phyloP scores from a whole-genome alignment of 352 stramenopile species.

The Phytophthora uliginosa region DNA sequence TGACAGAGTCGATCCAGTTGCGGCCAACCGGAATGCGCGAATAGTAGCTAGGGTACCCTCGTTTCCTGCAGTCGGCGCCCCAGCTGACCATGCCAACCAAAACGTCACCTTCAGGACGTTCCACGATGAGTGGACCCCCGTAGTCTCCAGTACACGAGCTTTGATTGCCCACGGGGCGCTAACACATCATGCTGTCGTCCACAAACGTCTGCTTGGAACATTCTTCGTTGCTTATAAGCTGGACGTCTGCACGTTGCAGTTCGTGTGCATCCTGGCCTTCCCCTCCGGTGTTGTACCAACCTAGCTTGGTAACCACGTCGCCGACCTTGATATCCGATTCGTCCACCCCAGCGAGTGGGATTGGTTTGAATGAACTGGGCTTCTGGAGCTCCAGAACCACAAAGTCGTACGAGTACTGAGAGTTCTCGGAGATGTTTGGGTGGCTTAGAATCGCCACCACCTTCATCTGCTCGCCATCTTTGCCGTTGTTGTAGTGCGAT shows the following conservation, averaged over 20 bases:
- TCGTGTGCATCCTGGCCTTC: slow-evolving; percentile 19
- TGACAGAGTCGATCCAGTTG: slow-evolving; percentile 48
- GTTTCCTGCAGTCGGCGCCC: slow-evolving; percentile 50
- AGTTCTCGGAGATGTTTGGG: slow-evolving; percentile 10
- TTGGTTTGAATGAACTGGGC: slow-evolving; percentile 37
- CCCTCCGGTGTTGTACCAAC: slow-evolving; percentile 40
- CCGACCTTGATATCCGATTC: slow-evolving; percentile 37
- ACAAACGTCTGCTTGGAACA: slow-evolving; percentile 40
- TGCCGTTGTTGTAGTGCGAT: slow-evolving; percentile 27
- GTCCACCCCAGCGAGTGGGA: slow-evolving; percentile 30
- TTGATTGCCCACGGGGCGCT: slow-evolving; percentile 24
- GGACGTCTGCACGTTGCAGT: slow-evolving; percentile 44
- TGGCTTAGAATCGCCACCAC: slow-evolving; percentile 21
- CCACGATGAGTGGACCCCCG: slow-evolving; percentile 50
- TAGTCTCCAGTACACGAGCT: slow-evolving; percentile 66
- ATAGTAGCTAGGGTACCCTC: slow-evolving; percentile 57
- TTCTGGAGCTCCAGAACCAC: slow-evolving; percentile 49
- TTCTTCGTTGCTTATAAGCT: slow-evolving; percentile 44
- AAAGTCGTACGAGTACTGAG: slow-evolving; percentile 44
- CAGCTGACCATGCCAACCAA: slow-evolving; percentile 57
- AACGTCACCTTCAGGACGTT: slow-evolving; percentile 33
- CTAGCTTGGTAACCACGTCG: slow-evolving; percentile 32
- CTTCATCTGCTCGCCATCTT: slow-evolving; percentile 35
- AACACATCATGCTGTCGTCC: slow-evolving; percentile 55
- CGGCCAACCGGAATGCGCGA: slow-evolving; percentile 45